These are phyloP conservation scores for Medicago lupulina DNA, from an alignment of 306 rosid species.

Conservation along the genomic window DNA sequence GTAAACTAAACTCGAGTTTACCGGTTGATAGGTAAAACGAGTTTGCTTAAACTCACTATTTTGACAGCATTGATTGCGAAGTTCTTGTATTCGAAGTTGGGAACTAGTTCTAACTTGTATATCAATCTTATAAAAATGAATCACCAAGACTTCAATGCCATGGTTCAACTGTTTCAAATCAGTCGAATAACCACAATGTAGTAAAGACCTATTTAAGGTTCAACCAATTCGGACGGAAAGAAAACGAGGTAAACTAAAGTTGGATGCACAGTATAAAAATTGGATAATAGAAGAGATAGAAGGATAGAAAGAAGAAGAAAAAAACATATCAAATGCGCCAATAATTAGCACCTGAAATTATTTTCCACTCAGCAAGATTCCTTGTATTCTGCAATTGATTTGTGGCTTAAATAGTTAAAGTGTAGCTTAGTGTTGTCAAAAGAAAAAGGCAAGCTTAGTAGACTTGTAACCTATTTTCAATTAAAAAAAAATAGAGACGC, in stretches of 20 bases:
- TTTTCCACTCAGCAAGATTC: conserved; percentile 14
- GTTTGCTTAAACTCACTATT: not conserved
- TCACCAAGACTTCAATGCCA: not conserved
- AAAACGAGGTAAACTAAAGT: conserved; percentile 1
- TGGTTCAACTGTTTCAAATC: not conserved
- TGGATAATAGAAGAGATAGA: conserved; percentile 43
- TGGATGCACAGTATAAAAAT: not conserved
- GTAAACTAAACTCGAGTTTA: not conserved
- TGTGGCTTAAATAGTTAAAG: not conserved
- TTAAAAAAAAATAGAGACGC: not conserved
- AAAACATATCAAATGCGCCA: conserved; percentile 22
- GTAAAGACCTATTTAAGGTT: not conserved
- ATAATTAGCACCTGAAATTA: conserved; percentile 27
- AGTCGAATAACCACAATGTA: not conserved
- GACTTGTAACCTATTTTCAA: conserved; percentile 9
- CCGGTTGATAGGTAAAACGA: not conserved
- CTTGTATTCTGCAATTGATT: conserved; percentile 18
- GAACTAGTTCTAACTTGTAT: no score
- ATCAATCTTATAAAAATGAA: not conserved
- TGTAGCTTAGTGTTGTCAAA: conserved; percentile 15
- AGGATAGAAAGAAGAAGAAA: conserved; percentile 4
- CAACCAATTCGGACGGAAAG: not conserved
- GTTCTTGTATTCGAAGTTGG: not conserved
- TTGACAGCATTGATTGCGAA: not conserved
- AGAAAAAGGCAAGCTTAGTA: conserved; percentile 12